Base-by-base conservation (phyloP, 768 basidiomycete genomes). In the Rhodotorula toruloides region DNA sequence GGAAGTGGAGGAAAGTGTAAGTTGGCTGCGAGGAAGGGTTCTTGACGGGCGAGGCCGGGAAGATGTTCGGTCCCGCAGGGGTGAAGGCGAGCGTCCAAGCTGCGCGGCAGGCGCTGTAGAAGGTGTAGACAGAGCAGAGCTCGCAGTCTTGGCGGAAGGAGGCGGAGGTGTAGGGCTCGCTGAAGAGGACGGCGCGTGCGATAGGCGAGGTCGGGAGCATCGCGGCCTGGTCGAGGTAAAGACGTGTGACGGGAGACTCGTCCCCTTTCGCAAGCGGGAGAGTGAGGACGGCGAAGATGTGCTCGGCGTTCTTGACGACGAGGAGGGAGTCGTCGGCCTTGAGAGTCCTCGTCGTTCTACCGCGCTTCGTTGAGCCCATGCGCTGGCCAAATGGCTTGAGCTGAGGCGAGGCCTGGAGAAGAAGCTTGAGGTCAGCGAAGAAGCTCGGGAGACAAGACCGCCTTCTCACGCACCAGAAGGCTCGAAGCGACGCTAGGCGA, bases 1-100 rank as follows among this genome's bases (percentile, higher is more conserved):
- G 54, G 61, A 63, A 63, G 47, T 63, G 61, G 29, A 63, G 21
- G 47, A 55, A 63, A 14, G 54, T 55, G 31, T 29, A 34, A 22
- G 32, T 29, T 7, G 19, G 49, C 12, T 25, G 34, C 27, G 31
- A 22, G 21, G 29, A 17, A 9, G 14, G 0, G 36, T 27, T 4
- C 12, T 29, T 8, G 16, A 3, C 31, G 37, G 19, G 2, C 6
- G 22, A 16, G 25, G 27, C 46, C 37, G 36, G 60, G 0, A 42
- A 11, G n/a, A 55, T 42, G 19, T 36, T 7, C n/a, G 61, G 44
- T 12, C 61, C 61, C 36, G 44, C 31, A 36, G 39, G 61, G 6
- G 54, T 8, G 37, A 62, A 62, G 19, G 34, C 10, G 61, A 62
- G 36, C 22, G 2, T 21, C 34, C 11, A 62, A 17, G 43, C 19